Percentiles rank a stretch among this genome's conserved stretches.
Conservation (phyloP, 257 asterid species). For the Salvia rosmarinus region DNA sequence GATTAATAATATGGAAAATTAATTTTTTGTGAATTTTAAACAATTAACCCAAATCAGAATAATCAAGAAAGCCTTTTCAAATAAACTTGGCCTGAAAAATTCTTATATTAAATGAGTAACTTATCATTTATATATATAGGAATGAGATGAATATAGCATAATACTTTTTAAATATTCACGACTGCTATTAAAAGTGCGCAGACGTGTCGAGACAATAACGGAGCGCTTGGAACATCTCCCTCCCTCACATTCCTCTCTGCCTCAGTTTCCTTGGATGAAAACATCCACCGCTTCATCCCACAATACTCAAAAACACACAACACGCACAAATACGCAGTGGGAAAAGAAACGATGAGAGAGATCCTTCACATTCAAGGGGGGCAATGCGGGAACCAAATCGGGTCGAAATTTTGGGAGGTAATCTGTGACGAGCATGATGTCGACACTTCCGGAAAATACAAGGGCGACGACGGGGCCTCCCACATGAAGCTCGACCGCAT, state of each 20-base stretch:
- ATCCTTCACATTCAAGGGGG: constrained; percentile 71
- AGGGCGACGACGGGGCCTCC: constrained; percentile 50
- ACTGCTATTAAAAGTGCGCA: background rate
- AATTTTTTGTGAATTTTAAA: too few relatives aligned
- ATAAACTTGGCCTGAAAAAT: too few relatives aligned
- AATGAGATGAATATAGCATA: too few relatives aligned
- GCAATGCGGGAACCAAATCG: constrained; percentile 74
- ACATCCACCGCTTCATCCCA: constrained; percentile 23
- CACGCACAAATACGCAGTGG: background rate
- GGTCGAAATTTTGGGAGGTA: constrained; percentile 72
- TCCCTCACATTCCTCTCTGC: constrained; percentile 15
- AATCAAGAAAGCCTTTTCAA: too few relatives aligned
- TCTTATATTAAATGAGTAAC: too few relatives aligned
- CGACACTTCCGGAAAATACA: constrained; percentile 57
- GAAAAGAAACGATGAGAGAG: constrained; percentile 51
- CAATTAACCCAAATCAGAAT: too few relatives aligned
- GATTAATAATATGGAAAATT: too few relatives aligned
- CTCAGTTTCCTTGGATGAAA: constrained; percentile 28
- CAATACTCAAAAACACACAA: constrained; percentile 5
- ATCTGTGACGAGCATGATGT: constrained; percentile 67
- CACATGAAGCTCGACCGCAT: constrained; percentile 58
- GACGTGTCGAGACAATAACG: constrained; percentile 20
- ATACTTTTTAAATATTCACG: background rate
- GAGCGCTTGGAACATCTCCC: constrained; percentile 28
- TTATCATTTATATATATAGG: too few relatives aligned